phyloP scores from a whole-genome alignment of 2,329 filamentous ascomycete species.

The Colletotrichum sp. region DNA sequence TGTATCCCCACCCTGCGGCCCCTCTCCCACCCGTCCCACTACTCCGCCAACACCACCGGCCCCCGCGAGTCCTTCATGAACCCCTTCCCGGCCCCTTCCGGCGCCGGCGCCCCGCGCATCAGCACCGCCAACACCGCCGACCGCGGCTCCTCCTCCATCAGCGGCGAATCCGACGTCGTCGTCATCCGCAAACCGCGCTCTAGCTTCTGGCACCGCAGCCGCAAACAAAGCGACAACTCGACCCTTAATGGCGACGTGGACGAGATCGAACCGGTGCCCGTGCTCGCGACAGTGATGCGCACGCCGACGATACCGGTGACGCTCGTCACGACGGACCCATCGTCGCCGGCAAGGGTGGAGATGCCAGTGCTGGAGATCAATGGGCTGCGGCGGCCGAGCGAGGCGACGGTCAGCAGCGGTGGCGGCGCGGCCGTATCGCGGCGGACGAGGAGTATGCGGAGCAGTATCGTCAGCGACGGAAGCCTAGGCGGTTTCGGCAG shows the following conservation, averaged over 20 bases:
- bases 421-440: background rate
- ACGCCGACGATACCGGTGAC: background rate
- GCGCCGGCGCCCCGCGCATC: background rate
- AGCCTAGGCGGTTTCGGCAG: background rate
- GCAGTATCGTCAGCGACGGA: background rate
- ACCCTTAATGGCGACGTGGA: background rate
- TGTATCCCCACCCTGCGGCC: conserved; percentile 43
- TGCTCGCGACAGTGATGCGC: background rate
- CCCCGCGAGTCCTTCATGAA: background rate
- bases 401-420: background rate
- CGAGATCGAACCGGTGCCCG: background rate
- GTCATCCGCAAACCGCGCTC: background rate
- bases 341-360: background rate
- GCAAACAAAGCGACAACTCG: conserved; percentile 3
- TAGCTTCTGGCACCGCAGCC: conserved; percentile 1
- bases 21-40: conserved; percentile 1
- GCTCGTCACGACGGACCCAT: background rate
- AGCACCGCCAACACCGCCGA: background rate
- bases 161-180: background rate
- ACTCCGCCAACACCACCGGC: background rate
- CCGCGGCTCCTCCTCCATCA: background rate
- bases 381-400: background rate
- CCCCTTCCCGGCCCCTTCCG: background rate
- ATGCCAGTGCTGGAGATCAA: background rate
- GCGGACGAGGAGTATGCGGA: background rate